A percentile compares a stretch with the other conserved stretches of the same genome.
Evolutionary conservation across 2,329 filamentous ascomycete species (phyloP).

Genomic region (Phialophora chinensis): DNA sequence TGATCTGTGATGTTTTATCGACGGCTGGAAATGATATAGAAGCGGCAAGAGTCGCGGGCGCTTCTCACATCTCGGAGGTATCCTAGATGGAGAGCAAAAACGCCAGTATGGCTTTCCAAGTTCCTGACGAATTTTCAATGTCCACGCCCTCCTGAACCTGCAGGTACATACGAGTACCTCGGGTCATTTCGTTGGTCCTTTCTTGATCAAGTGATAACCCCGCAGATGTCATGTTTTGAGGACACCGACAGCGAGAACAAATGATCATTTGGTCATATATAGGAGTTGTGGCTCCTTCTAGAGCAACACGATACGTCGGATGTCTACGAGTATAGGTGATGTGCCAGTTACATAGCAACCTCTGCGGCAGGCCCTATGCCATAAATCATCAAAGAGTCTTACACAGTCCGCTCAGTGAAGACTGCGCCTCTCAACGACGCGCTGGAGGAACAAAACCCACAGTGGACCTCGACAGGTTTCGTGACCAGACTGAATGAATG

Average conservation of each 20-base stretch:
- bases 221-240: not conserved
- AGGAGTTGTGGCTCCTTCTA: not conserved
- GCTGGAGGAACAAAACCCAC: not conserved
- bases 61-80: not conserved
- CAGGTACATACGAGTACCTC: not conserved
- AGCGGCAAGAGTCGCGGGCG: not conserved
- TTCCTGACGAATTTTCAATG: not conserved
- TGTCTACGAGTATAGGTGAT: no score
- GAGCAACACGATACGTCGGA: not conserved
- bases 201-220: not conserved
- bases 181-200: not conserved
- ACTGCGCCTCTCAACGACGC: not conserved
- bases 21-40: not conserved
- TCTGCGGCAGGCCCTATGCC: not conserved
- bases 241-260: not conserved
- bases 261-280: not conserved
- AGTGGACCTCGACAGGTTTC: not conserved
- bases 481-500: not conserved
- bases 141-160: not conserved
- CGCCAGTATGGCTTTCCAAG: not conserved
- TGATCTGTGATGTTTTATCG: not conserved
- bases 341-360: not conserved
- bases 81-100: not conserved
- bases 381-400: not conserved
- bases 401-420: not conserved